A percentile compares a stretch with the other conserved stretches of the same genome.
phyloP scores from a whole-genome alignment of 1,284 basidiomycete species.

The Vanrija humicola region DNA sequence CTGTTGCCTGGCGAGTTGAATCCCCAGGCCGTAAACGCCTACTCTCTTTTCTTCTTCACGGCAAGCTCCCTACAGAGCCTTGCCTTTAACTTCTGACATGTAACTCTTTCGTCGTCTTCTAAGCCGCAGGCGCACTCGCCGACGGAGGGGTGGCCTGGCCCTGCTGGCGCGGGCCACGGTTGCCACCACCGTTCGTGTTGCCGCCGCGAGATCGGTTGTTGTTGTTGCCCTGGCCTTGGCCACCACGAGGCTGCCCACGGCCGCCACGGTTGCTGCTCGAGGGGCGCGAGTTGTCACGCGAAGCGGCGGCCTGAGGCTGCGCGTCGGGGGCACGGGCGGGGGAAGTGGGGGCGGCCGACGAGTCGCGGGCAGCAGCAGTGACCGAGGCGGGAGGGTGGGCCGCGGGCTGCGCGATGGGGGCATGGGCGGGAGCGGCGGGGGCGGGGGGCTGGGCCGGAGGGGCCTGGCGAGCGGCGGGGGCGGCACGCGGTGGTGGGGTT shows the following conservation, averaged over 20 bases:
- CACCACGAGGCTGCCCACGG: conserved; percentile 4
- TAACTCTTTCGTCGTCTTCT: neutral
- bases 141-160: neutral
- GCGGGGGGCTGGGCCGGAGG: neutral
- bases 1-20: conserved; percentile 13
- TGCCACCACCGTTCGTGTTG: too few species aligned
- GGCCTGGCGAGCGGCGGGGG: conserved; percentile 9
- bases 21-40: conserved; percentile 1
- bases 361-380: neutral
- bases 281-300: conserved; percentile 10
- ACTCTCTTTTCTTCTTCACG: too few species aligned
- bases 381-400: conserved; percentile 9
- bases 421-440: conserved; percentile 3
- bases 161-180: too few species aligned
- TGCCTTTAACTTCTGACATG: conserved; percentile 1
- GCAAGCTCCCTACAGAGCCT: too few species aligned
- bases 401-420: conserved; percentile 7
- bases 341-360: too few species aligned
- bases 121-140: conserved; percentile 8
- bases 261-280: conserved; percentile 10
- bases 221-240: conserved; percentile 2
- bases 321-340: too few species aligned
- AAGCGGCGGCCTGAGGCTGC: conserved; percentile 5
- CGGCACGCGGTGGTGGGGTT: conserved; percentile 11
- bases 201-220: too few species aligned